Evolutionary conservation across 441 rosid genomes (phyloP).

Genomic region (Theobroma grandiflorum): DNA sequence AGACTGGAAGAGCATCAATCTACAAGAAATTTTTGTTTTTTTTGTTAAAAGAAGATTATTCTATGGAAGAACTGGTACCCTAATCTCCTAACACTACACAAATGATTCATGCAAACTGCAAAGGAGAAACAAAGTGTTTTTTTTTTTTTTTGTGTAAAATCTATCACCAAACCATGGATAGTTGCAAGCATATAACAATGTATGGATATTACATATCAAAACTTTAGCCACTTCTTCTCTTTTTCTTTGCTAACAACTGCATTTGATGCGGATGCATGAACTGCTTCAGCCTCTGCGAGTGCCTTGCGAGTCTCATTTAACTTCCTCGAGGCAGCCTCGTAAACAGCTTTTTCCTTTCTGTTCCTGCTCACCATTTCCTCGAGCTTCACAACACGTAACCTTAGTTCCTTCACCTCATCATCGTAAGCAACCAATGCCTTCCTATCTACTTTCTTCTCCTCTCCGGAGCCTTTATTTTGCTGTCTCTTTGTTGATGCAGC

Average conservation of each 20-base stretch:
- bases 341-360: conserved; percentile 71
- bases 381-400: conserved; percentile 60
- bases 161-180: background rate
- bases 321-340: conserved; percentile 82
- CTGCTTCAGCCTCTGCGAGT: conserved; percentile 75
- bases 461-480: conserved; percentile 53
- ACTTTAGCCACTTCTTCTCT: conserved; percentile 95
- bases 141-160: background rate
- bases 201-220: conserved; percentile 42
- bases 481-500: conserved; percentile 50
- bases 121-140: background rate
- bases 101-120: background rate
- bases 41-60: background rate
- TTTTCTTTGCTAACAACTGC: conserved; percentile 76
- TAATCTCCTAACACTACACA: background rate
- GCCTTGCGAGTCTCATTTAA: conserved; percentile 69
- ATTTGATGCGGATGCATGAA: conserved; percentile 75
- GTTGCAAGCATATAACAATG: background rate
- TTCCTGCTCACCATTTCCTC: conserved; percentile 87
- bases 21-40: background rate
- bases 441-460: conserved; percentile 72
- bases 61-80: background rate
- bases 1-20: background rate
- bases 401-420: conserved; percentile 78
- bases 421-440: conserved; percentile 72